Percentiles rank a stretch among this genome's conserved stretches.
Evolutionary conservation across 441 rosid species (phyloP).

Genomic region (Eruca vesicaria): DNA sequence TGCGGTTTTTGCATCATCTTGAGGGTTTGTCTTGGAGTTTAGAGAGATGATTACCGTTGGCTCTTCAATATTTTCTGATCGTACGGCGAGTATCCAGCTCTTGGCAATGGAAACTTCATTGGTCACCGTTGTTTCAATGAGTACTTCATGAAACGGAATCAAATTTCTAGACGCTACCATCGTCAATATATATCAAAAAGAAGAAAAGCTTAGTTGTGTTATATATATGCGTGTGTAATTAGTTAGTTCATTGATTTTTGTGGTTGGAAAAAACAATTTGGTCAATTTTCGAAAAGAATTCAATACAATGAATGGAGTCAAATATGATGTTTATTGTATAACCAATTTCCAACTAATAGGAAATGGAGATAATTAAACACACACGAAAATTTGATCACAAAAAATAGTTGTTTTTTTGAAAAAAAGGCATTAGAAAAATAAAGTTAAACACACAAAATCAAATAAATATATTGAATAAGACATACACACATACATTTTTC

Average conservation of each 20-base stretch:
- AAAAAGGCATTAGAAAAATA: too few relatives aligned
- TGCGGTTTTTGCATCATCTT: not conserved
- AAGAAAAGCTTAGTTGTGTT: not conserved
- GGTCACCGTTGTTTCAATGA: constrained; percentile 29
- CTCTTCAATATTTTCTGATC: constrained; percentile 1
- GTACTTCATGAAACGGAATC: not conserved
- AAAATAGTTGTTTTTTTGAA: too few relatives aligned
- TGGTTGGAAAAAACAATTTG: not conserved
- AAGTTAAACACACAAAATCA: not conserved
- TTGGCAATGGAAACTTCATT: constrained; percentile 19
- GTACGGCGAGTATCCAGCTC: constrained; percentile 22
- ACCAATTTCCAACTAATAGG: not conserved
- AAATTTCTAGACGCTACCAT: constrained; percentile 7
- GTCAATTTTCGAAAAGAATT: not conserved
- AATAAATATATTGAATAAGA: not conserved
- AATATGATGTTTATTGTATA: not conserved
- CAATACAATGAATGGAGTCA: constrained; percentile 1
- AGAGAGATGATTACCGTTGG: constrained; percentile 22
- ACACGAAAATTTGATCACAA: too few relatives aligned
- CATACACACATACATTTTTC: not conserved
- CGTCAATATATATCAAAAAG: not conserved
- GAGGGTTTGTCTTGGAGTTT: constrained; percentile 9
- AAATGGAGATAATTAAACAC: not conserved
- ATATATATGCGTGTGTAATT: not conserved
- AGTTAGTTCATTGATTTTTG: not conserved